These are phyloP conservation scores for Penicillium thymicola DNA, from an alignment of 2,329 filamentous ascomycete genomes.

Conservation along the genomic window DNA sequence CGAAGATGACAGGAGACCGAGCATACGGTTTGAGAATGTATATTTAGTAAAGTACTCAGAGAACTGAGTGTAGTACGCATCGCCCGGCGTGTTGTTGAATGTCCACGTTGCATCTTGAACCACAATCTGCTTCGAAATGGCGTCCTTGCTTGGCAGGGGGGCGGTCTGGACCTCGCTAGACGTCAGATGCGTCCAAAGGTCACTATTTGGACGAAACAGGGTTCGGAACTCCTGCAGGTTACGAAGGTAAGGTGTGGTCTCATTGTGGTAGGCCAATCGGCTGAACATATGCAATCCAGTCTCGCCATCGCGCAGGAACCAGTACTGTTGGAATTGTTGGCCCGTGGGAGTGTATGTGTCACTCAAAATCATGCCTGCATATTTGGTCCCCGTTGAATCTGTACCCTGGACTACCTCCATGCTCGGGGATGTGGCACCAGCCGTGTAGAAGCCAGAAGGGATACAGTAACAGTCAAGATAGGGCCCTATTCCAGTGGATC, in stretches of 20 bases:
- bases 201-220: constrained; percentile 58
- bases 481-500: constrained; percentile 51
- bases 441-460: constrained; percentile 58
- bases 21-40: constrained; percentile 53
- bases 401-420: constrained; percentile 53
- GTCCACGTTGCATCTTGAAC: constrained; percentile 66
- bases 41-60: constrained; percentile 66
- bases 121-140: constrained; percentile 42
- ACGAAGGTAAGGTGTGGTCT: constrained; percentile 54
- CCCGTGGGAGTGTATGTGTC: constrained; percentile 58
- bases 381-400: constrained; percentile 51
- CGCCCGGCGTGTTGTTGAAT: constrained; percentile 52
- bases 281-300: constrained; percentile 62
- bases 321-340: constrained; percentile 61
- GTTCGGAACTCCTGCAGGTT: constrained; percentile 62
- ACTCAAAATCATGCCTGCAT: constrained; percentile 59
- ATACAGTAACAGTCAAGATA: constrained; percentile 65
- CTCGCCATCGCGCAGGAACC: constrained; percentile 61
- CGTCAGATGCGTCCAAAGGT: constrained; percentile 61
- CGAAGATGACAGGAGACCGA: neutral
- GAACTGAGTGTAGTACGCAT: constrained; percentile 55
- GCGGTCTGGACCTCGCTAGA: constrained; percentile 56
- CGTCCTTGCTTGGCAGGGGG: constrained; percentile 46
- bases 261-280: constrained; percentile 59
- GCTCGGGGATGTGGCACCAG: constrained; percentile 49